These are phyloP conservation scores for Fraxinus cuspidata DNA, from an alignment of 257 asterid species.

Conservation along the genomic window DNA sequence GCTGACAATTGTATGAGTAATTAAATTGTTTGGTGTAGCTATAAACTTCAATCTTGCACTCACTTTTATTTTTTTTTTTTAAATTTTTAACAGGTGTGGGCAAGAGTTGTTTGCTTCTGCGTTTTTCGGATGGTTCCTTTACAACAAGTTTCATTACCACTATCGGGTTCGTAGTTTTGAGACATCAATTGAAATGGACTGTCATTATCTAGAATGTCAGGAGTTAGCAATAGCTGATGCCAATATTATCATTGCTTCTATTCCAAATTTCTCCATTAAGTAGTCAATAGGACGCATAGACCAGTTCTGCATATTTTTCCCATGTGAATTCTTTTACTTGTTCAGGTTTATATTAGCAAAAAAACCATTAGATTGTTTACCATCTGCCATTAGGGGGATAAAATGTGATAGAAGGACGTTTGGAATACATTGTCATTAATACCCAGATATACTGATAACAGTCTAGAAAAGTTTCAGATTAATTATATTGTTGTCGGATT, in stretches of 20 bases:
- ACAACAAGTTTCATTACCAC: conserved; percentile 16
- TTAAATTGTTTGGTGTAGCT: conserved; percentile 1
- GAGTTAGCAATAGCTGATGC: neutral
- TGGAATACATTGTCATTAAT: neutral
- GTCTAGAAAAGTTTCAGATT: neutral
- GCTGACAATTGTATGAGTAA: neutral
- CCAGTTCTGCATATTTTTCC: neutral
- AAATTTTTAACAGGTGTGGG: conserved; percentile 32
- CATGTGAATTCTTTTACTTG: neutral
- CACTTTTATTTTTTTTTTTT: neutral
- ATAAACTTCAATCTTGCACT: neutral
- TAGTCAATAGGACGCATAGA: neutral
- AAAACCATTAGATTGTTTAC: neutral
- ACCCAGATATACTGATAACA: neutral
- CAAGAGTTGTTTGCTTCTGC: conserved; percentile 25
- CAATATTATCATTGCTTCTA: neutral
- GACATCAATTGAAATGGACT: neutral
- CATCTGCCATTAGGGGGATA: neutral
- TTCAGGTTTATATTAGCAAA: neutral
- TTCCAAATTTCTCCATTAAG: neutral
- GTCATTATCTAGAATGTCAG: neutral
- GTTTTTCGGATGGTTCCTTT: conserved; percentile 25
- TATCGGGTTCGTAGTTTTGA: conserved; percentile 12
- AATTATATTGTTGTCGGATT: neutral
- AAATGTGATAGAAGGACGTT: neutral